Evolutionary conservation across 2,329 filamentous ascomycete species (phyloP).

Genomic region (Aspergillus alliaceus): DNA sequence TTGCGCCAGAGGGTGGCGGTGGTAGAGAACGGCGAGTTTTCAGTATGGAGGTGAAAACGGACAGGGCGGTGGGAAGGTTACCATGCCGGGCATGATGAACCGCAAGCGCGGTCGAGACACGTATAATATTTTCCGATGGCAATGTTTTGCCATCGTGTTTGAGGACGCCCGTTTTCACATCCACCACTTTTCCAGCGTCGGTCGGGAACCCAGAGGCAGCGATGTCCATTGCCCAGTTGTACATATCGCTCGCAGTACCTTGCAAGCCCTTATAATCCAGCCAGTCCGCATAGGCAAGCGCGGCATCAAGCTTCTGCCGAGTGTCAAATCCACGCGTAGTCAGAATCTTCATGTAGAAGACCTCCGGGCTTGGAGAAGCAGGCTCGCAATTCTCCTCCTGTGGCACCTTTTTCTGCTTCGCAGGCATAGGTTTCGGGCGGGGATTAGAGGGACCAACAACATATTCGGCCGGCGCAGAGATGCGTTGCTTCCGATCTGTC

Average conservation of each 20-base stretch:
- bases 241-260: constrained; percentile 69
- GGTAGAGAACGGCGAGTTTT: constrained; percentile 67
- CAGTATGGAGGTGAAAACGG: constrained; percentile 82
- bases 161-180: constrained; percentile 64
- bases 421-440: constrained; percentile 69
- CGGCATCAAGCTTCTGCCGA: constrained; percentile 78
- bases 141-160: constrained; percentile 54
- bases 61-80: constrained; percentile 68
- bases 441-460: constrained; percentile 84
- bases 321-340: constrained; percentile 76
- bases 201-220: constrained; percentile 58
- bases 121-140: constrained; percentile 73
- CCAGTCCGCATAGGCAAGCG: constrained; percentile 80
- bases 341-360: constrained; percentile 78
- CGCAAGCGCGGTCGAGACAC: constrained; percentile 73
- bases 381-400: constrained; percentile 72
- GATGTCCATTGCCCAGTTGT: constrained; percentile 73
- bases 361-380: constrained; percentile 69
- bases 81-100: constrained; percentile 72
- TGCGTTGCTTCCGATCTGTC: constrained; percentile 63
- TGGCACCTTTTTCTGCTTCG: constrained; percentile 61
- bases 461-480: constrained; percentile 70
- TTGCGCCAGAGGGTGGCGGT: constrained; percentile 35
- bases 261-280: constrained; percentile 72
- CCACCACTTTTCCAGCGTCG: constrained; percentile 52